Evolutionary conservation across 768 basidiomycete genomes (phyloP).

Genomic region (Gloeopeniophorella convolvens): DNA sequence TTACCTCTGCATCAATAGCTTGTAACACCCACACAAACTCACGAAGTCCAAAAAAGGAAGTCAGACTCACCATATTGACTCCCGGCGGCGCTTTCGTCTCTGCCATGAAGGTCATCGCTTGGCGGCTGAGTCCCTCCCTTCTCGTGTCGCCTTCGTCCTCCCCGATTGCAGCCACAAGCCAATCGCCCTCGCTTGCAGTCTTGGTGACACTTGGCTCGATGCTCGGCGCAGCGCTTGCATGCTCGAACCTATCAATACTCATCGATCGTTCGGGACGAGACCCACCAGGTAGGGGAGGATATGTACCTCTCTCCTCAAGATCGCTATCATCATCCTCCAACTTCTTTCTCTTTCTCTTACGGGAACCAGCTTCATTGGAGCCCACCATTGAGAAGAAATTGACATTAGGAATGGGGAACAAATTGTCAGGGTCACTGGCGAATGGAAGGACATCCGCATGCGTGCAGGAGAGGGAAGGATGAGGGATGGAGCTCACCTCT

Average conservation of each 20-base stretch:
- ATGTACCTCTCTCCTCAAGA: conserved; percentile 60
- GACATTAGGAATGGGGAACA: conserved; percentile 63
- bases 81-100: conserved; percentile 11
- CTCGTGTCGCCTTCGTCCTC: conserved; percentile 55
- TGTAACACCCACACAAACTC: conserved; percentile 26
- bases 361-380: conserved; percentile 42
- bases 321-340: conserved; percentile 85
- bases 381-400: conserved; percentile 37
- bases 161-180: conserved; percentile 85
- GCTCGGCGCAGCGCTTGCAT: conserved; percentile 62
- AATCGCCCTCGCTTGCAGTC: conserved; percentile 68
- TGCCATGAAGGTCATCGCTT: conserved; percentile 6
- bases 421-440: conserved; percentile 78
- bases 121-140: conserved; percentile 20
- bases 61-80: conserved; percentile 29
- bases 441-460: conserved; percentile 89
- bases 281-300: conserved; percentile 53
- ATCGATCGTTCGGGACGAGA: conserved; percentile 32
- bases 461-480: conserved; percentile 59
- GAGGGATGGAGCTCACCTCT: conserved; percentile 22
- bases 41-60: conserved; percentile 17
- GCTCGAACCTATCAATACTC: conserved; percentile 50
- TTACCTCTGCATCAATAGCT: too few species aligned
- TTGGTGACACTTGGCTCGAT: conserved; percentile 60
- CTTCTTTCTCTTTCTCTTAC: conserved; percentile 86